phyloP scores from a whole-genome alignment of 805 yeast species.

The Clavispora fructus region DNA sequence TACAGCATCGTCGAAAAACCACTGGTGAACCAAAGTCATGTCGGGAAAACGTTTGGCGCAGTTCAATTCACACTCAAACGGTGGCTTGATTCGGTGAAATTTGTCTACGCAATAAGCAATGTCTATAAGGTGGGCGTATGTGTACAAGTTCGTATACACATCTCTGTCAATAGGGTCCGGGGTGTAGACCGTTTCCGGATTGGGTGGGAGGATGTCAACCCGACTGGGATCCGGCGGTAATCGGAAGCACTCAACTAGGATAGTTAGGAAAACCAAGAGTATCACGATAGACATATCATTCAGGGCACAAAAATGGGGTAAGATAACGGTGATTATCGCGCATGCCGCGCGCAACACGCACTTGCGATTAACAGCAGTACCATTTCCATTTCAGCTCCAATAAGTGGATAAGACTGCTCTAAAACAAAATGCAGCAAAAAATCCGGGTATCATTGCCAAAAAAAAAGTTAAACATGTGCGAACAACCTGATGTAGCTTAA shows the following conservation, averaged over 20 bases:
- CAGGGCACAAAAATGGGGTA: neutral
- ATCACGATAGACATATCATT: neutral
- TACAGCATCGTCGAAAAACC: constrained; percentile 30
- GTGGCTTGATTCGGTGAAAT: constrained; percentile 23
- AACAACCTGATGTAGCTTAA: neutral
- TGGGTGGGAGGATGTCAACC: neutral
- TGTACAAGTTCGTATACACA: constrained; percentile 25
- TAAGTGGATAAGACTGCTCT: neutral
- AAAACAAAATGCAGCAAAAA: neutral
- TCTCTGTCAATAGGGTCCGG: constrained; percentile 18
- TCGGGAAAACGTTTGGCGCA: constrained; percentile 34
- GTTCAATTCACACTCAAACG: constrained; percentile 34
- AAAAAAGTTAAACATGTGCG: neutral
- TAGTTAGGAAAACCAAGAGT: neutral
- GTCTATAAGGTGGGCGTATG: constrained; percentile 39
- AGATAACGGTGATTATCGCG: neutral
- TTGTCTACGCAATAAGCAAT: constrained; percentile 38
- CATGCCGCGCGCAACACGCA: neutral
- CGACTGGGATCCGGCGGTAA: neutral
- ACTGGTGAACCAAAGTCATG: constrained; percentile 33
- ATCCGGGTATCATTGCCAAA: neutral
- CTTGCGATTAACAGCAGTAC: too few species aligned
- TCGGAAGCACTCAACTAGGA: neutral
- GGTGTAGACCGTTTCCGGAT: neutral
- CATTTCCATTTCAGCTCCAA: too few species aligned